These are phyloP conservation scores for Ceratocystis eucalypticola DNA, from an alignment of 2,329 filamentous ascomycete species.

Conservation along the genomic window DNA sequence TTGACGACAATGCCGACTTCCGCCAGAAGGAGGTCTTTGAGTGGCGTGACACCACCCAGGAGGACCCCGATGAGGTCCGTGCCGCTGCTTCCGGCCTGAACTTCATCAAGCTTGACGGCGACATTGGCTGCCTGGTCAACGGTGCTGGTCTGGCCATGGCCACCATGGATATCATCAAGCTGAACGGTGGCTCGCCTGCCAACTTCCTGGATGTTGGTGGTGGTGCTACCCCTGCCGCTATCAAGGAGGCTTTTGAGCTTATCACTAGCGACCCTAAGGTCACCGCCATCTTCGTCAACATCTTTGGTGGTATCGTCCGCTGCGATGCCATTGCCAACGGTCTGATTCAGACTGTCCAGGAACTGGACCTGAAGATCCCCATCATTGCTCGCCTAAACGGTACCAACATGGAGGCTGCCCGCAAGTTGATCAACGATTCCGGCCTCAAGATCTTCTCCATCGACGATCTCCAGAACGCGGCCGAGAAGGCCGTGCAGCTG, in stretches of 20 bases:
- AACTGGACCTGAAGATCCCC: constrained; percentile 89
- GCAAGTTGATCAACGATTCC: constrained; percentile 87
- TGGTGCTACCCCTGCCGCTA: constrained; percentile 90
- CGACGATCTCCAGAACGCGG: constrained; percentile 90
- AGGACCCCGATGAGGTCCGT: constrained; percentile 95
- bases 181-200: constrained; percentile 87
- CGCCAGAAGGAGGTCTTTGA: constrained; percentile 91
- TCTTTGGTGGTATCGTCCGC: constrained; percentile 96
- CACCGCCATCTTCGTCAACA: constrained; percentile 98
- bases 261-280: constrained; percentile 98
- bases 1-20: constrained; percentile 98
- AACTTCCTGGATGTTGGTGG: constrained; percentile 99
- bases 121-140: constrained; percentile 98
- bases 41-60: constrained; percentile 88
- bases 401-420: constrained; percentile 93
- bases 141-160: constrained; percentile 98
- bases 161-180: constrained; percentile 99
- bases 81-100: constrained; percentile 89
- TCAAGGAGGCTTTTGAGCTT: constrained; percentile 94
- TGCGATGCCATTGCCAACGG: constrained; percentile 96
- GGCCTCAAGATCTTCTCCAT: constrained; percentile 99
- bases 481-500: constrained; percentile 97
- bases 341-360: constrained; percentile 85
- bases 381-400: constrained; percentile 96
- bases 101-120: constrained; percentile 99